A percentile compares a stretch with the other conserved stretches of the same genome.
These are phyloP conservation scores for Vinca minor DNA, from an alignment of 257 asterid genomes.

Conservation along the genomic window DNA sequence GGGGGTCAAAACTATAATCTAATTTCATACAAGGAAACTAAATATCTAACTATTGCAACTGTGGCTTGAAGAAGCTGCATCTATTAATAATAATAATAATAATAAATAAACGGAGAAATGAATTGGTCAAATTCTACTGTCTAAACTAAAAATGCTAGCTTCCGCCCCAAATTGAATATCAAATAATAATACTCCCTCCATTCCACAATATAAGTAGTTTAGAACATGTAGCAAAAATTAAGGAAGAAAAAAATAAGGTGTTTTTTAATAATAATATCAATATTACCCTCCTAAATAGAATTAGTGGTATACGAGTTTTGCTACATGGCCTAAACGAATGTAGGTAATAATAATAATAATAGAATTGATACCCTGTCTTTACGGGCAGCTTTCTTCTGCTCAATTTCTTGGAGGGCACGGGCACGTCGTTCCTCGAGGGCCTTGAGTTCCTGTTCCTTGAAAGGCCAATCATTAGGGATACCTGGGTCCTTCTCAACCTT, in stretches of 20 bases:
- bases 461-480: constrained; percentile 91
- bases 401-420: constrained; percentile 59
- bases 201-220: too few relatives aligned
- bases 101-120: background rate
- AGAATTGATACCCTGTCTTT: constrained; percentile 61
- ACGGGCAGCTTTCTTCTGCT: constrained; percentile 86
- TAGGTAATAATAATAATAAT: background rate
- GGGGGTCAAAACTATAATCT: too few relatives aligned
- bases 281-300: too few relatives aligned
- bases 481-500: constrained; percentile 88
- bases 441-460: constrained; percentile 85
- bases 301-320: too few relatives aligned
- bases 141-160: too few relatives aligned
- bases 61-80: background rate
- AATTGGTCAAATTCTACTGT: background rate
- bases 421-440: constrained; percentile 81
- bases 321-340: too few relatives aligned
- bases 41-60: background rate
- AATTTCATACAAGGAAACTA: background rate
- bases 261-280: too few relatives aligned
- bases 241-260: too few relatives aligned
- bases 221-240: too few relatives aligned
- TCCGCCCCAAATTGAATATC: too few relatives aligned
- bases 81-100: too few relatives aligned
- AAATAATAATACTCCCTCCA: too few relatives aligned